A percentile compares a stretch with the other conserved stretches of the same genome.
Evolutionary conservation across 768 basidiomycete genomes (phyloP).

Genomic region (Lactarius quietus): DNA sequence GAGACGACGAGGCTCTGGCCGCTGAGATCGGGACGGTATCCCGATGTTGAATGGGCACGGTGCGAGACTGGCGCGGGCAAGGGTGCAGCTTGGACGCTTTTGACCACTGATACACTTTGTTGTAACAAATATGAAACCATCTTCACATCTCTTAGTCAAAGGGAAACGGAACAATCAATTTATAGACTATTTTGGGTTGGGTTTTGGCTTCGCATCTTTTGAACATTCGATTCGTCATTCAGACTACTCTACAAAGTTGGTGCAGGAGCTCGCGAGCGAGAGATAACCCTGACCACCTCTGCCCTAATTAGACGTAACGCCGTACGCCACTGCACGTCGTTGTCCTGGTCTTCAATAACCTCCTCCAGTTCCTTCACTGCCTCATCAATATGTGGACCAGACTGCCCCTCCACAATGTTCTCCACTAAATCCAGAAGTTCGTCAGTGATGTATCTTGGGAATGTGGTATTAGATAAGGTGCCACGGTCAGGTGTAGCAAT

Average conservation of each 20-base stretch:
- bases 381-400: not conserved
- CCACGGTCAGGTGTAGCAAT: conserved; percentile 21
- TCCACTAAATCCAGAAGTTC: not conserved
- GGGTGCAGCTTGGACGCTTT: no score
- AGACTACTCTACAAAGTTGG: not conserved
- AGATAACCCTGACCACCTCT: not conserved
- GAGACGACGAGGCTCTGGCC: not conserved
- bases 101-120: not conserved
- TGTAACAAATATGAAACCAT: not conserved
- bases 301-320: not conserved
- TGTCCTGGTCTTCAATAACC: not conserved
- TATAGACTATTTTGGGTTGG: no score
- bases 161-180: not conserved
- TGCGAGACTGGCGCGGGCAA: not conserved
- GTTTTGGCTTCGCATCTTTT: no score
- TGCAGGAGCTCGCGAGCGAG: not conserved
- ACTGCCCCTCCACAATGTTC: conserved; percentile 4
- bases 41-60: not conserved
- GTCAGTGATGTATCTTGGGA: conserved; percentile 2
- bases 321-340: not conserved
- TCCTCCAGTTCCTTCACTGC: not conserved
- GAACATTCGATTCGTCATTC: not conserved
- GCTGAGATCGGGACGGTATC: conserved; percentile 4
- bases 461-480: not conserved
- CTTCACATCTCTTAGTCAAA: not conserved